phyloP scores from a whole-genome alignment of 2,329 filamentous ascomycete species.

The Bipolaris gigantea region DNA sequence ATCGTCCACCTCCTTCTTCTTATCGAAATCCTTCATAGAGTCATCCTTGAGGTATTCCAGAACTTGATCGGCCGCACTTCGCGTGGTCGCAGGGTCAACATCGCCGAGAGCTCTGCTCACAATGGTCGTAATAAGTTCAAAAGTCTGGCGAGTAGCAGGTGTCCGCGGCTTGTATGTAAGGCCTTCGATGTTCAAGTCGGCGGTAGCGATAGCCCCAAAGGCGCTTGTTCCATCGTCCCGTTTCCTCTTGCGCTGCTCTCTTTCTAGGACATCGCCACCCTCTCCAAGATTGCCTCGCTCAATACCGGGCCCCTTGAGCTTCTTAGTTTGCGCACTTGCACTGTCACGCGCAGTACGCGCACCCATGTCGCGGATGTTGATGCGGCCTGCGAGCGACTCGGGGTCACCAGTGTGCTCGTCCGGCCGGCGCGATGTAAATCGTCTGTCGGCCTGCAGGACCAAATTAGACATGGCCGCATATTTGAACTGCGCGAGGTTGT shows the following conservation, averaged over 20 bases:
- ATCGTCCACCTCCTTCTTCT: slow-evolving; percentile 97
- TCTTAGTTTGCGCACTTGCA: slow-evolving; percentile 77
- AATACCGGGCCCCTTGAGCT: slow-evolving; percentile 66
- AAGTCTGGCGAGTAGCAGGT: slow-evolving; percentile 86
- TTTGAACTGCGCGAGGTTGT: slow-evolving; percentile 93
- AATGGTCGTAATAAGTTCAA: slow-evolving; percentile 90
- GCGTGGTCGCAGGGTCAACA: slow-evolving; percentile 85
- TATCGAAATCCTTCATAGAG: slow-evolving; percentile 93
- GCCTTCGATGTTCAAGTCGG: slow-evolving; percentile 84
- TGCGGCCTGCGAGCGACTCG: slow-evolving; percentile 90
- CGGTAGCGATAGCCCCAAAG: slow-evolving; percentile 72
- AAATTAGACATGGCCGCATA: slow-evolving; percentile 99
- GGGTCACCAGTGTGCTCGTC: slow-evolving; percentile 97
- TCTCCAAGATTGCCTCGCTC: slow-evolving; percentile 76
- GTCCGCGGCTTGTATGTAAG: slow-evolving; percentile 91
- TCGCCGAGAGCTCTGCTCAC: slow-evolving; percentile 88
- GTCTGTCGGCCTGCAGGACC: slow-evolving; percentile 98
- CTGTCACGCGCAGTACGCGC: slow-evolving; percentile 76
- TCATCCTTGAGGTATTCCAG: slow-evolving; percentile 94
- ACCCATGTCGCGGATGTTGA: slow-evolving; percentile 95
- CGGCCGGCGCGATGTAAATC: slow-evolving; percentile 87
- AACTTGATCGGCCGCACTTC: slow-evolving; percentile 90
- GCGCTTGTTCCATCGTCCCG: slow-evolving; percentile 66
- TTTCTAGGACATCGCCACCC: slow-evolving; percentile 78
- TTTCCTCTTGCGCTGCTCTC: slow-evolving; percentile 86